phyloP scores from a whole-genome alignment of 495 filamentous ascomycete genomes.

The Aspergillus cristatus region DNA sequence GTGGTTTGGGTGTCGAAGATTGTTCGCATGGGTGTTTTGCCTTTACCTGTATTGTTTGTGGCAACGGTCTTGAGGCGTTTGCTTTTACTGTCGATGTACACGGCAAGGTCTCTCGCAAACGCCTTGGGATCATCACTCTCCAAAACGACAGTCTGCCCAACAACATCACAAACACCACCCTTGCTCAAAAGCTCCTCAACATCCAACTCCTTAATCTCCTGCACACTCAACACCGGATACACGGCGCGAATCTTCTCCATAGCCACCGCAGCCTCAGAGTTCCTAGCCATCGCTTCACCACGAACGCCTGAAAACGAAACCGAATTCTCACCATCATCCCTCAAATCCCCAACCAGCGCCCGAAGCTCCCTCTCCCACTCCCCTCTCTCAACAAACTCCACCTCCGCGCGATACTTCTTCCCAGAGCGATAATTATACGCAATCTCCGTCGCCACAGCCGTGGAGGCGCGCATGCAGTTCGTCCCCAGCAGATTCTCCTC shows the following conservation, averaged over 20 bases:
- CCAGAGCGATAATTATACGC: conserved; percentile 48
- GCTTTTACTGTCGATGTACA: conserved; percentile 26
- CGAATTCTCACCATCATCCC: conserved; percentile 25
- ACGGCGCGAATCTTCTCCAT: conserved; percentile 57
- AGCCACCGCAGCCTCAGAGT: conserved; percentile 48
- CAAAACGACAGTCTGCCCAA: conserved; percentile 41
- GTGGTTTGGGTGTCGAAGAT: too few relatives aligned
- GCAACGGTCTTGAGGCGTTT: conserved; percentile 1
- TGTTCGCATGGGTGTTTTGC: neutral
- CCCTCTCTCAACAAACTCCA: conserved; percentile 48
- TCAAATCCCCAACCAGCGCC: conserved; percentile 39
- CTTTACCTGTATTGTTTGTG: conserved; percentile 21
- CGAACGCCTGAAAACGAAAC: too few relatives aligned
- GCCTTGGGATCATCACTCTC: conserved; percentile 19
- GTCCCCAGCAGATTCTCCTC: conserved; percentile 45
- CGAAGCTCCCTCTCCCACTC: conserved; percentile 53
- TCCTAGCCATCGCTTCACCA: conserved; percentile 33
- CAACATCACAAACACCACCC: conserved; percentile 22
- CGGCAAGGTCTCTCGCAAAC: conserved; percentile 39
- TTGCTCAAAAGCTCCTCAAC: conserved; percentile 21
- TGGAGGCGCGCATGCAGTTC: conserved; percentile 54
- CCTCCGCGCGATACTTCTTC: conserved; percentile 47
- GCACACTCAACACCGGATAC: conserved; percentile 47
- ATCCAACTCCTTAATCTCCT: conserved; percentile 31
- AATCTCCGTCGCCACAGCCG: conserved; percentile 57